Conservation (phyloP, 306 rosid genomes). For the Clitoria ternatea region DNA sequence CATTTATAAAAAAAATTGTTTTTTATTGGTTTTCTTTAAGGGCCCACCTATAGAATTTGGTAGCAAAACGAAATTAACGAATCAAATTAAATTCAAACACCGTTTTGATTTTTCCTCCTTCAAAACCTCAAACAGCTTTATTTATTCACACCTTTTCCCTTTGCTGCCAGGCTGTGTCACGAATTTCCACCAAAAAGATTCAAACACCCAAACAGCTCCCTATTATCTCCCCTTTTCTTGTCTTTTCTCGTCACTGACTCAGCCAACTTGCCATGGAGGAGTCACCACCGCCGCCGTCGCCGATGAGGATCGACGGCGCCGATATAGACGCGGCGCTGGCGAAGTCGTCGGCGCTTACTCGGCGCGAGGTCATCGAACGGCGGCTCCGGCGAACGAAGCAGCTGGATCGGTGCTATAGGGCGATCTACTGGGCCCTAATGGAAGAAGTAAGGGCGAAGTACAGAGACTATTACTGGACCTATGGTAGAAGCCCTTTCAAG, state of each 20-base stretch:
- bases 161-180: background rate
- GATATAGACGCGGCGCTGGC: constrained; percentile 22
- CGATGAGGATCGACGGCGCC: constrained; percentile 27
- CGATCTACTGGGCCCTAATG: constrained; percentile 67
- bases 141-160: background rate
- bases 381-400: constrained; percentile 39
- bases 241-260: background rate
- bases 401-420: constrained; percentile 22
- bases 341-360: constrained; percentile 20
- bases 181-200: too few species aligned
- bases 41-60: too few species aligned
- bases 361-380: constrained; percentile 30
- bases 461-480: constrained; percentile 63
- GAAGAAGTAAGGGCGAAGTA: constrained; percentile 46
- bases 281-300: background rate
- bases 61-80: background rate
- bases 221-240: background rate
- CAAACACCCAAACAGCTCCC: background rate
- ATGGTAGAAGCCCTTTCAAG: constrained; percentile 69
- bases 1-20: too few species aligned
- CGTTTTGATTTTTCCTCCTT: background rate
- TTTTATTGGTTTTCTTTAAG: too few species aligned
- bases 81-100: background rate
- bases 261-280: constrained; percentile 16
- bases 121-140: background rate